Evolutionary conservation across 1,284 basidiomycete species (phyloP).

Genomic region (Naganishia sp.): DNA sequence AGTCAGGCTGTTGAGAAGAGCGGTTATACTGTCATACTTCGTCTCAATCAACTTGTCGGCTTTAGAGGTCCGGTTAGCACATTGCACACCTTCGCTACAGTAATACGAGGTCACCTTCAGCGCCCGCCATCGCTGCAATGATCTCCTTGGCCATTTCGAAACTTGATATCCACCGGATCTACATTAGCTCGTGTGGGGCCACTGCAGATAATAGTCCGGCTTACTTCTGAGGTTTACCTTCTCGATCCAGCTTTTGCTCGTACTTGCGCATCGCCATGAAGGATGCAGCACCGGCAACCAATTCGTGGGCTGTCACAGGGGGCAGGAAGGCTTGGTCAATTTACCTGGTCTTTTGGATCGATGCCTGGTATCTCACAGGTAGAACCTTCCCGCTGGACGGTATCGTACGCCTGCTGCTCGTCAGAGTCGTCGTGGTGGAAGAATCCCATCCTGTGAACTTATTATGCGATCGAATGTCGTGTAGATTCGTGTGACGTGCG

Average conservation of each 20-base stretch:
- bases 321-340: too few relatives aligned
- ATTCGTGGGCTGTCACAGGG: constrained; percentile 26
- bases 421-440: constrained; percentile 32
- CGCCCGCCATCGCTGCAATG: constrained; percentile 40
- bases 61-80: not conserved
- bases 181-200: not conserved
- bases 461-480: not conserved
- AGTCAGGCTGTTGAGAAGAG: not conserved
- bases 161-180: not conserved
- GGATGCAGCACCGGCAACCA: constrained; percentile 36
- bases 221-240: constrained; percentile 35
- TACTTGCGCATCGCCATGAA: constrained; percentile 43
- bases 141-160: constrained; percentile 41
- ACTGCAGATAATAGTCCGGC: not conserved
- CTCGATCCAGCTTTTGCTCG: constrained; percentile 39
- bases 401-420: constrained; percentile 30
- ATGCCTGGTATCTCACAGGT: constrained; percentile 20
- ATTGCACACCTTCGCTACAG: not conserved
- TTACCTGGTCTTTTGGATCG: too few relatives aligned
- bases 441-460: constrained; percentile 31
- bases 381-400: constrained; percentile 24
- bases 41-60: constrained; percentile 42
- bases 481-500: not conserved
- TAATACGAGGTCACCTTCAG: constrained; percentile 34
- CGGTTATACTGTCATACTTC: not conserved